phyloP scores from a whole-genome alignment of 441 rosid genomes.

The Eutrema salsugineum region DNA sequence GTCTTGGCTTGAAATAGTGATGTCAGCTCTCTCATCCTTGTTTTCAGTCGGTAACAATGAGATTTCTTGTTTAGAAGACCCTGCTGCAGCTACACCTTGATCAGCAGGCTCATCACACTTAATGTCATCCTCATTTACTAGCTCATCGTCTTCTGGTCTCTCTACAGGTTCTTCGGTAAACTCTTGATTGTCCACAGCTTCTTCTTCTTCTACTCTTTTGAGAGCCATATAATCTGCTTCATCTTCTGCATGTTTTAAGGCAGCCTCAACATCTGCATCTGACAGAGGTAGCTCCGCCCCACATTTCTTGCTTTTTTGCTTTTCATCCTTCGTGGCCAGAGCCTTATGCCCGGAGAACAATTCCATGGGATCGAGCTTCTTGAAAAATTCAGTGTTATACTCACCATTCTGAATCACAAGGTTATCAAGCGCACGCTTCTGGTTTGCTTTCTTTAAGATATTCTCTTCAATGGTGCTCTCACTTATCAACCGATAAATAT shows the following conservation, averaged over 20 bases:
- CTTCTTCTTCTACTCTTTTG: constrained; percentile 98
- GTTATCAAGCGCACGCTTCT: constrained; percentile 99
- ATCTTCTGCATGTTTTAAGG: constrained; percentile 95
- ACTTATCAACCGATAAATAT: constrained; percentile 95
- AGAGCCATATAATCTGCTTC: constrained; percentile 99
- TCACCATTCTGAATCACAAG: constrained; percentile 98
- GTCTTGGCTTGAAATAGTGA: constrained; percentile 63
- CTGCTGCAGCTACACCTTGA: constrained; percentile 40
- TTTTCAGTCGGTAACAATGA: constrained; percentile 35
- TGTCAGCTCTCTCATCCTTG: constrained; percentile 57
- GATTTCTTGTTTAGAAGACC: constrained; percentile 42
- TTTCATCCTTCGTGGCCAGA: constrained; percentile 56
- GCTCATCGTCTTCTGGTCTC: constrained; percentile 92
- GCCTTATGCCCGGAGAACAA: constrained; percentile 86
- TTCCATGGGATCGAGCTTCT: constrained; percentile 99
- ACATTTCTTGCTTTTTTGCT: constrained; percentile 47
- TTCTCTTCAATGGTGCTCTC: constrained; percentile 99
- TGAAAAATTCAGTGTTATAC: constrained; percentile 97
- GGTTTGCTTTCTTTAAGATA: constrained; percentile 97
- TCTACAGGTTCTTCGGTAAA: constrained; percentile 94
- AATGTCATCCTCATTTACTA: constrained; percentile 77
- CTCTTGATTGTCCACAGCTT: constrained; percentile 99
- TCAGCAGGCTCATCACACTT: constrained; percentile 79
- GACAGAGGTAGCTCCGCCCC: constrained; percentile 67
- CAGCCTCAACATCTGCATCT: constrained; percentile 98